These are phyloP conservation scores for Phlebopus sp. DNA, from an alignment of 1,284 basidiomycete genomes.

Conservation along the genomic window DNA sequence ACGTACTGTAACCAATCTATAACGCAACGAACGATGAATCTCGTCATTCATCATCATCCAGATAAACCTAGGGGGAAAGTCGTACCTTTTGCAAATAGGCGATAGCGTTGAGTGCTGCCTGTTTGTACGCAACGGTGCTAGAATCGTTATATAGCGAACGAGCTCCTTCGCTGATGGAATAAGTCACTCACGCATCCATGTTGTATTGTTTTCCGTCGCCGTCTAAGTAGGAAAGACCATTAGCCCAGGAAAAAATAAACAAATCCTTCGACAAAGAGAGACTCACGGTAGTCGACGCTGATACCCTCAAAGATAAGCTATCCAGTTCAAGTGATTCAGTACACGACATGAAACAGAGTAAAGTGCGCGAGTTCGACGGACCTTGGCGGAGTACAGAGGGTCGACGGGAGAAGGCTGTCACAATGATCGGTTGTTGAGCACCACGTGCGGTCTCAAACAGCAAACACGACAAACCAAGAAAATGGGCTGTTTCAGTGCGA, in stretches of 20 bases:
- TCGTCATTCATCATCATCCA: not conserved
- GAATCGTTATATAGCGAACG: not conserved
- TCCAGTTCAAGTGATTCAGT: not conserved
- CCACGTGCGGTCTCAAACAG: not conserved
- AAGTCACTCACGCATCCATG: slow-evolving; percentile 64
- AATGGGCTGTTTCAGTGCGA: slow-evolving; percentile 73
- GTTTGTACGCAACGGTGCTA: slow-evolving; percentile 75
- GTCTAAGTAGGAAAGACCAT: slow-evolving; percentile 42
- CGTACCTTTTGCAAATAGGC: slow-evolving; percentile 69
- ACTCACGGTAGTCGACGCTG: slow-evolving; percentile 66
- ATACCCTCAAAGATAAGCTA: slow-evolving; percentile 73
- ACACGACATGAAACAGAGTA: not conserved
- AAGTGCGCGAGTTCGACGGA: slow-evolving; percentile 19
- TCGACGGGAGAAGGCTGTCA: slow-evolving; percentile 71
- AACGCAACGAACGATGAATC: not conserved
- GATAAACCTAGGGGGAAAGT: not conserved
- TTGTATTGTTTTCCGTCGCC: slow-evolving; percentile 73
- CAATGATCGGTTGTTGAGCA: not conserved
- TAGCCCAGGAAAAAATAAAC: slow-evolving; percentile 1
- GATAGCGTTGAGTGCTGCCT: slow-evolving; percentile 75
- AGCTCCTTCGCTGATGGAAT: not conserved
- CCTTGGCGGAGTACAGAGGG: slow-evolving; percentile 68
- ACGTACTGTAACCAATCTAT: slow-evolving; percentile 66
- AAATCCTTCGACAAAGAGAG: no score
- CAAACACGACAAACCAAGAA: slow-evolving; percentile 49